Evolutionary conservation across 1,284 basidiomycete genomes (phyloP), one percentile per base, ranked within the genome.

Genomic region (Cryptococcus amylolentus): DNA sequence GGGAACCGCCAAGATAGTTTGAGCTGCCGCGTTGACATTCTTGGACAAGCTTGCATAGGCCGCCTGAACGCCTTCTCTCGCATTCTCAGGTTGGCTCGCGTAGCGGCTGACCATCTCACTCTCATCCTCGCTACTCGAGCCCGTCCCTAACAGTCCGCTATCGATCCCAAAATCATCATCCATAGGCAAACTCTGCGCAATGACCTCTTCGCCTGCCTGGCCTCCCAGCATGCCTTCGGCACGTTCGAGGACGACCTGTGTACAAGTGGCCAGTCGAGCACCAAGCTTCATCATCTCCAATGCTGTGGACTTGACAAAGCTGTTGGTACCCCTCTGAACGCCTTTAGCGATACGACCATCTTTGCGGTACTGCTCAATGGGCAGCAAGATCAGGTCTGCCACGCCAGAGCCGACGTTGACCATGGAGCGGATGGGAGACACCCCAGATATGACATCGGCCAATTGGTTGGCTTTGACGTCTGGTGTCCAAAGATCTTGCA

Each of bases 381-480:
- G 95, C 7, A 98, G 83, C 43, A 99, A 81, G 20, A 98, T 88
- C 43, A 98, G 84, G 72, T 98, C 94, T 1, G 95, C 95, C 7
- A 98, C 86, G 12, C 95, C 95, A 20, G 91, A 91, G 12, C 96
- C 95, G 44, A 98, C 91, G 63, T 98, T 98, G 64, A 98, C 94
- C 58, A 92, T 84, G 0, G 91, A 96, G 26, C 93, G 87, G 62
- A 99, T 91, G 0, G 96, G 95, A 3, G 93, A 84, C 1, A 98
- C 89, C 3, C 95, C 95, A n/a, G 93, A 93, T 46, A 99, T 89
- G 47, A 98, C 91, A 65, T 98, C 95, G 5, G 91, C 91, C 6
- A 99, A 83, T 71, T 98, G 96, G 27, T 96, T 97, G 2, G 95
- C 92, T 76, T 98, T 98, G 54, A 99, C 94, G 74, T 99, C 96